These are phyloP conservation scores for Colletotrichum tabaci DNA, from an alignment of 2,329 filamentous ascomycete genomes.

Conservation along the genomic window DNA sequence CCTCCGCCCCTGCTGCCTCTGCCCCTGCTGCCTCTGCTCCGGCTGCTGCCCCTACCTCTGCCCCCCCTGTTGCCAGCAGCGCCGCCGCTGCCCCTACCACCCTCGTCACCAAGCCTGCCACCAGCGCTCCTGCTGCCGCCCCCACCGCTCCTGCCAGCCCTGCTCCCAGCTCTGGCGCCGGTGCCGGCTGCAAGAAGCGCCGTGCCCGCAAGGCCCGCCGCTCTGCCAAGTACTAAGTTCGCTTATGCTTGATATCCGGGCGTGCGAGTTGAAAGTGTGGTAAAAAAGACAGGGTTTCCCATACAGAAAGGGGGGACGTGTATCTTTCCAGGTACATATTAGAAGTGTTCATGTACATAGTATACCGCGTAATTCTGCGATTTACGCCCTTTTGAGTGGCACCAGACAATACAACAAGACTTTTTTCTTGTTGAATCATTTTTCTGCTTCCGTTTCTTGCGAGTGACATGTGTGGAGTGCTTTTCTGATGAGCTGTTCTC, in stretches of 20 bases:
- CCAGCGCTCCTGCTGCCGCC: conserved; percentile 15
- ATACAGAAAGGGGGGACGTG: conserved; percentile 6
- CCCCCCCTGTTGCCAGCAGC: conserved; percentile 8
- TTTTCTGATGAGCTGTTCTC: neutral
- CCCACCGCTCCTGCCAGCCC: conserved; percentile 24
- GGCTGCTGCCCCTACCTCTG: conserved; percentile 8
- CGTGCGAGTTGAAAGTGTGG: neutral
- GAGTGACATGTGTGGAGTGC: neutral
- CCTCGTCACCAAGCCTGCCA: conserved; percentile 13
- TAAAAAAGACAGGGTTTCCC: neutral
- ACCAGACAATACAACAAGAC: conserved; percentile 24
- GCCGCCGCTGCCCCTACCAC: conserved; percentile 23
- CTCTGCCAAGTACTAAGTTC: conserved; percentile 39
- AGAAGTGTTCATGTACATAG: conserved; percentile 39
- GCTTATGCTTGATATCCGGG: neutral
- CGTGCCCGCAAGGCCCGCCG: conserved; percentile 42
- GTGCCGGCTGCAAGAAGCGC: conserved; percentile 33
- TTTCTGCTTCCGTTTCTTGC: neutral
- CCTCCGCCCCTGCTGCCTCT: conserved; percentile 10
- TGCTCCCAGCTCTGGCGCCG: neutral
- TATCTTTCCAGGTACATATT: conserved; percentile 34
- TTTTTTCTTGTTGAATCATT: conserved; percentile 18
- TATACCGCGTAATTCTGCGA: conserved; percentile 36
- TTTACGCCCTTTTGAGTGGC: conserved; percentile 36
- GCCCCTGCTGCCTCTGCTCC: conserved; percentile 3